Base-by-base conservation (phyloP, 495 filamentous ascomycete species). In the Aspergillus coremiiformis region DNA sequence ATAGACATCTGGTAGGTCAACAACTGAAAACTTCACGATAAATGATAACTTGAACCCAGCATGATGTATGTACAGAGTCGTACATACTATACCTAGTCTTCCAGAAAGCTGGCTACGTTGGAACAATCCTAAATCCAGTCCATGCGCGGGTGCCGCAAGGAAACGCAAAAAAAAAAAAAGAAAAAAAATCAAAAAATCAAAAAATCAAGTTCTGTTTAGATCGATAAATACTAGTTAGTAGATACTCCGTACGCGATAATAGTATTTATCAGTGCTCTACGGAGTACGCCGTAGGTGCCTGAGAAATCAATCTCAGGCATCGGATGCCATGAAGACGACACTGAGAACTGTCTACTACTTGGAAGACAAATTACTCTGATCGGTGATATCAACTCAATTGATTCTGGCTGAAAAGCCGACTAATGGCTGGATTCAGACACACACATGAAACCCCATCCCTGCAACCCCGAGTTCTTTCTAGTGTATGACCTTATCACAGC, bases 91-190 rank as follows among this genome's bases (percentile, higher is more conserved):
- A 30, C 27, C 12, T 11, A 30, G 27, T 30, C 27, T 7, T 30
- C 27, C 27, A 11, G 8, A 9, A 9, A 30, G 7, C 8, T 9
- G 1, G 27, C 27, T 9, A 24, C 23, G 19, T 11, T 22, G 17
- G 19, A 20, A 43, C 14, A 14, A 21, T 11, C 23, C 11, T 11
- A 26, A 21, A 32, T 17, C 46, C 46, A 21, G 46, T 23, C 46
- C 46, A 49, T 17, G 24, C 46, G 46, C 46, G 46, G 22, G 22
- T 22, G 46, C 46, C 46, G 46, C 46, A 39, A n/a, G 33, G 14
- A 49, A 49, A 49, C 37, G 27, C 3, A 48, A 37, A 10, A 19
- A 32, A 48, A 37, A 32, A 29, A 5, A 30, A 43, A n/a, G n/a
- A n/a, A 21, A 42, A 21, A 50, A 44, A 56, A 11, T 30, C 12